Percentiles rank a stretch among this genome's conserved stretches.
Conservation (phyloP, 108 stramenopile genomes). For the Nannochloropsis salina region DNA sequence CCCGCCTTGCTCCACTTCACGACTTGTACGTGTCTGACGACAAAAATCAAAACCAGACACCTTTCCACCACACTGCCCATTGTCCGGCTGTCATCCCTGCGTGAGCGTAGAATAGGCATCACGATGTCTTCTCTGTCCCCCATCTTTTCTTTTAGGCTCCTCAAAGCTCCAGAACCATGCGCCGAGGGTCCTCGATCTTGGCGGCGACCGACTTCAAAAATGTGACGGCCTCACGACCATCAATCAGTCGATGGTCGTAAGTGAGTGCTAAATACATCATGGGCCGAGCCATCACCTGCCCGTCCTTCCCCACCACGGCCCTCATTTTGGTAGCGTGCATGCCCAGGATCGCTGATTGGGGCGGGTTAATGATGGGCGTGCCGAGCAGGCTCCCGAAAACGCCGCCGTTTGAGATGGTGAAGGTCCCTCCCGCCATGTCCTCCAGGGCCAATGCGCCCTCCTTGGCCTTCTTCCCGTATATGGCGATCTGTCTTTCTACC, state of each 20-base stretch:
- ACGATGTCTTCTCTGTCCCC: neutral
- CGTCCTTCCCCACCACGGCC: slow-evolving; percentile 80
- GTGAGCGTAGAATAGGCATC: no score
- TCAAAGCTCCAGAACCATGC: slow-evolving; percentile 85
- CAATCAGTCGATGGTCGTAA: slow-evolving; percentile 98
- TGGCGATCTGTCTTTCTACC: slow-evolving; percentile 88
- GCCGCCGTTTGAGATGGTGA: slow-evolving; percentile 99
- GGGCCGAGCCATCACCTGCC: slow-evolving; percentile 91
- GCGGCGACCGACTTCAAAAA: slow-evolving; percentile 95
- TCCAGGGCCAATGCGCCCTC: slow-evolving; percentile 75
- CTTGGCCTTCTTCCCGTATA: slow-evolving; percentile 87
- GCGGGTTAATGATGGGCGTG: slow-evolving; percentile 99
- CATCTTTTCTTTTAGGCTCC: neutral
- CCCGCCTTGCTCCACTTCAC: no score
- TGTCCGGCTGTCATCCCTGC: no score
- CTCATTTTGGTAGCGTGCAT: slow-evolving; percentile 99
- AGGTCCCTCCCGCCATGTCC: slow-evolving; percentile 99
- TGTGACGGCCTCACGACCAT: slow-evolving; percentile 98
- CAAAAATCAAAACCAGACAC: no score
- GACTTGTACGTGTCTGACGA: no score
- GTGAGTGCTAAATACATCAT: slow-evolving; percentile 99
- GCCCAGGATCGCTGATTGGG: slow-evolving; percentile 97
- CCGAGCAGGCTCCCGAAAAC: slow-evolving; percentile 98
- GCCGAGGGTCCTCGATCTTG: slow-evolving; percentile 89
- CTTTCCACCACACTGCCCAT: no score